Percentiles rank a stretch among this genome's conserved stretches.
Evolutionary conservation across 257 asterid genomes (phyloP).

Genomic region (Thymus mandschuricus): DNA sequence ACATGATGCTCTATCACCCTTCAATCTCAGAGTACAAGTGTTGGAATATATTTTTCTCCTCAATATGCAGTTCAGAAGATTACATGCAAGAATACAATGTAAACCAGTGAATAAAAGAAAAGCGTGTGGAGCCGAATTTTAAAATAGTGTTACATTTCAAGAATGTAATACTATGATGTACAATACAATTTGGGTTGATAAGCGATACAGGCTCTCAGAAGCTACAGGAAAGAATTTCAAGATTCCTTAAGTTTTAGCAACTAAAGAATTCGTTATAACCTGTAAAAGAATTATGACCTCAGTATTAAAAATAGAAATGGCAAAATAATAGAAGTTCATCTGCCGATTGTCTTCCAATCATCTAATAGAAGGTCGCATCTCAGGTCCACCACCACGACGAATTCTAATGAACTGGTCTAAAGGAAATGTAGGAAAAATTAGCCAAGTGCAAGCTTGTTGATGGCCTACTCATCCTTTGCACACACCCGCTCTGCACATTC

Average conservation of each 20-base stretch:
- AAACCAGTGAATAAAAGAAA: not conserved
- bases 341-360: slow-evolving; percentile 23
- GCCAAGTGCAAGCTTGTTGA: not conserved
- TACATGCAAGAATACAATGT: not conserved
- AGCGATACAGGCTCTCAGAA: not conserved
- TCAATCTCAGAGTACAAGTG: no score
- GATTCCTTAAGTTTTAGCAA: slow-evolving; percentile 21
- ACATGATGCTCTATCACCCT: no score
- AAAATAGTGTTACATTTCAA: not conserved
- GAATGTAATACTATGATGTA: not conserved
- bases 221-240: slow-evolving; percentile 9
- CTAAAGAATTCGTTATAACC: slow-evolving; percentile 31
- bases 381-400: not conserved
- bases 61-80: not conserved
- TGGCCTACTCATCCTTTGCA: slow-evolving; percentile 53
- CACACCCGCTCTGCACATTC: slow-evolving; percentile 73
- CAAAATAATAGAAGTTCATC: not conserved
- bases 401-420: slow-evolving; percentile 27
- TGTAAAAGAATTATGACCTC: slow-evolving; percentile 32
- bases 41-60: not conserved
- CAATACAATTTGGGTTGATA: not conserved
- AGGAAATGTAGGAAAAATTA: slow-evolving; percentile 29
- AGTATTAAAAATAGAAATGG: slow-evolving; percentile 22
- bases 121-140: not conserved
- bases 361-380: slow-evolving; percentile 18